A percentile compares a stretch with the other conserved stretches of the same genome.
Evolutionary conservation across 2,329 filamentous ascomycete species (phyloP).

Genomic region (Fusarium armeniacum): DNA sequence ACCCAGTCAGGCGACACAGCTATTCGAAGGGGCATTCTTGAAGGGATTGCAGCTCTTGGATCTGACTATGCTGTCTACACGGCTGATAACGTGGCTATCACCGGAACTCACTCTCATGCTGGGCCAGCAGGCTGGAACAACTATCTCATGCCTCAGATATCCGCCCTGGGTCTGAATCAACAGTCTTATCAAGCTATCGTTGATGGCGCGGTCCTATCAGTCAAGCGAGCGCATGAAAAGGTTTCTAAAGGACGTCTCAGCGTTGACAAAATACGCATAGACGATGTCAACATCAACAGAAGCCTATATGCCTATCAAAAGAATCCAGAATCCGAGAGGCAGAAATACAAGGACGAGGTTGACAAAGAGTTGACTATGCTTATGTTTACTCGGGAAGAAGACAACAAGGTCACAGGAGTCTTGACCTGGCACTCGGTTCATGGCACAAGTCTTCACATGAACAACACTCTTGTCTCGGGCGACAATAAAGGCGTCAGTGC

Average conservation of each 20-base stretch:
- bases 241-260: slow-evolving; percentile 5
- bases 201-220: slow-evolving; percentile 4
- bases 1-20: slow-evolving; percentile 10
- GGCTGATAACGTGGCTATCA: slow-evolving; percentile 10
- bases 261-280: slow-evolving; percentile 13
- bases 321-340: background rate
- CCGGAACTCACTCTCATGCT: slow-evolving; percentile 4
- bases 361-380: slow-evolving; percentile 27
- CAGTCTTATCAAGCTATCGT: slow-evolving; percentile 16
- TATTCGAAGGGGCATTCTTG: slow-evolving; percentile 1
- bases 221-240: slow-evolving; percentile 11
- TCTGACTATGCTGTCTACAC: slow-evolving; percentile 2
- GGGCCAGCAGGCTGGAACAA: slow-evolving; percentile 22
- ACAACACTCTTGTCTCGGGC: slow-evolving; percentile 6
- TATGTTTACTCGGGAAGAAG: slow-evolving; percentile 1
- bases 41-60: slow-evolving; percentile 1
- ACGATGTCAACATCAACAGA: slow-evolving; percentile 19
- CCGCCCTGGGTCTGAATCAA: slow-evolving; percentile 3
- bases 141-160: slow-evolving; percentile 23
- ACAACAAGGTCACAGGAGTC: background rate
- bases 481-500: slow-evolving; percentile 22
- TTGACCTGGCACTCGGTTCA: slow-evolving; percentile 11
- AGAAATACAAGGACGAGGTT: slow-evolving; percentile 6
- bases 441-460: slow-evolving; percentile 17
- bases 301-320: slow-evolving; percentile 15